Evolutionary conservation across 805 yeast species (phyloP).

Genomic region (Candida morakotiae): DNA sequence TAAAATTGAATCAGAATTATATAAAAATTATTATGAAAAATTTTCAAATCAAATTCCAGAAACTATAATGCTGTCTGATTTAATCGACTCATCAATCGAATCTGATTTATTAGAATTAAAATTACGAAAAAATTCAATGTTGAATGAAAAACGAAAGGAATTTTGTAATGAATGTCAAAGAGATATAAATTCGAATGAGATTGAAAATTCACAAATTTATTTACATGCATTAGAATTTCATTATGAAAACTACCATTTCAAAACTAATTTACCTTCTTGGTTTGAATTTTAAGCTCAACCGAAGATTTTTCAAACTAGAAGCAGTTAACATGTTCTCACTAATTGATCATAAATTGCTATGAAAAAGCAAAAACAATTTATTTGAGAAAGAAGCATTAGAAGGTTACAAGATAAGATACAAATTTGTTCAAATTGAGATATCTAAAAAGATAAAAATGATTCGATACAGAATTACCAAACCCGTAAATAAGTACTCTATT

Average conservation of each 20-base stretch:
- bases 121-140: neutral
- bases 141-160: neutral
- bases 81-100: neutral
- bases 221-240: slow-evolving; percentile 45
- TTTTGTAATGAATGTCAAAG: slow-evolving; percentile 7
- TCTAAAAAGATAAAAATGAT: no score
- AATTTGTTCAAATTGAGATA: no score
- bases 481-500: no score
- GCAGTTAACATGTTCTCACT: no score
- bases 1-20: slow-evolving; percentile 20
- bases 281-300: no score
- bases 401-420: no score
- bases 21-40: slow-evolving; percentile 14
- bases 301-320: no score
- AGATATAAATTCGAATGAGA: neutral
- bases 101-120: neutral
- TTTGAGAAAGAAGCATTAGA: no score
- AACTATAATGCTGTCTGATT: slow-evolving; percentile 7
- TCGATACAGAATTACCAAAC: no score
- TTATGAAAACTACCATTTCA: slow-evolving; percentile 30
- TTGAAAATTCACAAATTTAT: slow-evolving; percentile 29
- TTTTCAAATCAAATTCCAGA: slow-evolving; percentile 10
- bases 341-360: no score
- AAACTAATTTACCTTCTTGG: slow-evolving; percentile 49
- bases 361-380: no score